Evolutionary conservation across 495 filamentous ascomycete species (phyloP), one percentile per base, ranked within the genome.

Genomic region (Tirmania nivea): DNA sequence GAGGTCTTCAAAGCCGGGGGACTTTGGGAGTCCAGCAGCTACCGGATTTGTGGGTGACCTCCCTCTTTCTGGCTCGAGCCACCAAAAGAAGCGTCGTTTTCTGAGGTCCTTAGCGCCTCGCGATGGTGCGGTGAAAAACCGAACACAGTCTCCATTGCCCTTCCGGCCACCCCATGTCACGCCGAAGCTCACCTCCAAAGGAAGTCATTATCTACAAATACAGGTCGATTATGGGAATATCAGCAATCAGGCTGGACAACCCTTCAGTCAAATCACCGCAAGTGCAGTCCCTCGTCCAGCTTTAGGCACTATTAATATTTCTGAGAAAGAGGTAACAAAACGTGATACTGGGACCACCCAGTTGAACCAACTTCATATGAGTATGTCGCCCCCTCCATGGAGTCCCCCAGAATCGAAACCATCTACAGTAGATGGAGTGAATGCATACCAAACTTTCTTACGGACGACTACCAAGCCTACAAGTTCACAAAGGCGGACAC

Each of bases 141-240:
- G 31, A 17, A 14, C 19, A 17, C 48, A 25, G 0, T 3, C 11
- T 31, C 25, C 25, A 31, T 7, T 31, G 25, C 25, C 25, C 25
- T 31, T 31, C 25, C 25, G 25, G 25, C 25, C 25, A 5, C 54
- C 54, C 25, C 31, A 52, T 54, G 61, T 63, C 20, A 34, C 54
- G 51, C 53, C 60, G 16, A 62, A 62, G 55, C 59, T 37, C 11
- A 63, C 61, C 20, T 59, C 60, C 25, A 52, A 53, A 48, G 61
- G 61, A 31, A 63, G 55, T 35, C 57, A 59, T 16, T 63, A 63
- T 53, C 60, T 63, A 48, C 60, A 62, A 19, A 63, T 63, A 35
- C 61, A 57, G 11, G 60, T 63, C 34, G 61, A 63, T 45, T 63
- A 63, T 50, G 56, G 39, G 35, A n/a, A n/a, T 17, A 17, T 42